These are phyloP conservation scores for Closterium sp. DNA, from an alignment of 139 green algal genomes.

Conservation along the genomic window DNA sequence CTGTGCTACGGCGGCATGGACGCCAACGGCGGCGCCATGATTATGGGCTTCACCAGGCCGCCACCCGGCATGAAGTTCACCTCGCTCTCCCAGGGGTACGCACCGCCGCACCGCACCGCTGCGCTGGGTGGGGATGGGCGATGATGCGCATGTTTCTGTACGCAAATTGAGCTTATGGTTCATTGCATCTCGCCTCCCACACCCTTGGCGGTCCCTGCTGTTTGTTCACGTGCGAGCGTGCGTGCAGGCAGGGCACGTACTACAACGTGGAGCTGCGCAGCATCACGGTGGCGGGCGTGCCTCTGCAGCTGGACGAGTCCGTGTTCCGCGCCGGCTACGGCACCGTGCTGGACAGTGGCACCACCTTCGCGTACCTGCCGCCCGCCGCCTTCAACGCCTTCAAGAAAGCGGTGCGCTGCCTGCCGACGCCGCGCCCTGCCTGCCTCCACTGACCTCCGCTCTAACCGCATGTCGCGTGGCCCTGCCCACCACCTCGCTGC, in stretches of 20 bases:
- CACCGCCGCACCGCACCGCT: too few species aligned
- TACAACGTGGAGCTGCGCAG: slow-evolving; percentile 73
- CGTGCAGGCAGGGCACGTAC: slow-evolving; percentile 60
- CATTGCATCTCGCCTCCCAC: not conserved
- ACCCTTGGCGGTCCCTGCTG: not conserved
- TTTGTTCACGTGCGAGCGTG: not conserved
- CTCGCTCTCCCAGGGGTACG: not conserved
- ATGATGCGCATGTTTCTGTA: not conserved
- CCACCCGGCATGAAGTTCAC: slow-evolving; percentile 42
- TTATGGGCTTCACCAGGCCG: slow-evolving; percentile 57
- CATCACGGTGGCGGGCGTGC: slow-evolving; percentile 62
- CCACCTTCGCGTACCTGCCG: slow-evolving; percentile 94
- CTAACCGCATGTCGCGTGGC: not conserved
- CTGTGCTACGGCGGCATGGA: slow-evolving; percentile 86
- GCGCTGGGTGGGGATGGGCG: too few species aligned
- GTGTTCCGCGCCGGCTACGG: slow-evolving; percentile 75
- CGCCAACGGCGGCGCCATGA: slow-evolving; percentile 61
- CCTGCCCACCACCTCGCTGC: not conserved
- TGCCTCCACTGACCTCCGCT: slow-evolving; percentile 3
- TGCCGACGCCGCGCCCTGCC: too few species aligned
- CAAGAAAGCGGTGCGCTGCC: slow-evolving; percentile 31
- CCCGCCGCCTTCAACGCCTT: slow-evolving; percentile 67
- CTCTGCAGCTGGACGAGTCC: slow-evolving; percentile 5
- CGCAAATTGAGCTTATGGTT: too few species aligned
- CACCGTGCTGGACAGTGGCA: slow-evolving; percentile 89